Percentiles rank a stretch among this genome's conserved stretches.
Conservation (phyloP, 441 rosid genomes). For the Euphorbia corollata region DNA sequence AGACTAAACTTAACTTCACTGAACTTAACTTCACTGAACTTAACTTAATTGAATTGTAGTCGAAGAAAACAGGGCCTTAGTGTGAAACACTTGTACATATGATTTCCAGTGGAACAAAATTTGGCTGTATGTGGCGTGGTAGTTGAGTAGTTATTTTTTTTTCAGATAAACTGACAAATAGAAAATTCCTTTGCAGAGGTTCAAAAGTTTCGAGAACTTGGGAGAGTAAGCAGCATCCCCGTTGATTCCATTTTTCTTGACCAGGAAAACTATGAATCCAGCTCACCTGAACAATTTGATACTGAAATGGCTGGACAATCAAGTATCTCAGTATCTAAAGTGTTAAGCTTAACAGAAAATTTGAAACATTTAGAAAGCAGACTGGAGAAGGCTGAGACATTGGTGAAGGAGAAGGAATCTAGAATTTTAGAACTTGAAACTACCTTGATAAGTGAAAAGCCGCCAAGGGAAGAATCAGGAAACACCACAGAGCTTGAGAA, state of each 20-base stretch:
- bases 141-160: slow-evolving; percentile 5
- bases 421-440: slow-evolving; percentile 50
- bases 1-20: too few relatives aligned
- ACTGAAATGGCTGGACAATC: slow-evolving; percentile 25
- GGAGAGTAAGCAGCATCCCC: slow-evolving; percentile 32
- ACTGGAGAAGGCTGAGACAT: slow-evolving; percentile 45
- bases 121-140: neutral
- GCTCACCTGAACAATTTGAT: slow-evolving; percentile 31
- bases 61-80: too few relatives aligned
- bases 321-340: slow-evolving; percentile 37
- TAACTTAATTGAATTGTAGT: too few relatives aligned
- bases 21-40: too few relatives aligned
- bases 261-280: slow-evolving; percentile 29
- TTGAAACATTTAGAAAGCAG: slow-evolving; percentile 46
- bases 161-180: neutral
- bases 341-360: slow-evolving; percentile 40
- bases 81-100: neutral
- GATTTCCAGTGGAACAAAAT: neutral
- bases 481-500: slow-evolving; percentile 36
- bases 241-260: slow-evolving; percentile 23
- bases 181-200: slow-evolving; percentile 49
- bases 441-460: slow-evolving; percentile 24
- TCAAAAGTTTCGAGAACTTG: slow-evolving; percentile 54
- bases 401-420: slow-evolving; percentile 45
- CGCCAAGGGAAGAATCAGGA: slow-evolving; percentile 29